Evolutionary conservation across 169 alveolate species (phyloP).

Genomic region (Cryptosporidium bovis): DNA sequence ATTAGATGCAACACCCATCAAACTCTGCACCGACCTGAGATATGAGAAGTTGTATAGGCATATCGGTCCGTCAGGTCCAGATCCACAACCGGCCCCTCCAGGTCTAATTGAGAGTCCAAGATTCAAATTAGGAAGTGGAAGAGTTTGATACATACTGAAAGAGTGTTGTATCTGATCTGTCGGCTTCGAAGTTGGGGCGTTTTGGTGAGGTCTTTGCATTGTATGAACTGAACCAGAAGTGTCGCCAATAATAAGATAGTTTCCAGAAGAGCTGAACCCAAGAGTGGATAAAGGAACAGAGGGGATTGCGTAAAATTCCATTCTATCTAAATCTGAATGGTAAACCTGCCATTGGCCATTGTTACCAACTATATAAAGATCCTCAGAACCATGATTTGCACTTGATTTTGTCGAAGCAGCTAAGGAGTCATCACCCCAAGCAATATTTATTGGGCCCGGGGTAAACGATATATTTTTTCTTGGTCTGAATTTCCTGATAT

Average conservation of each 20-base stretch:
- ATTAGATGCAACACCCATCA: conserved; percentile 70
- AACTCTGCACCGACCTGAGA: conserved; percentile 47
- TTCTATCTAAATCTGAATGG: conserved; percentile 42
- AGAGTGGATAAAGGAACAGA: conserved; percentile 54
- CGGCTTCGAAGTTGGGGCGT: neutral
- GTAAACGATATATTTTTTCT: conserved; percentile 58
- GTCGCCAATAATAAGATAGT: conserved; percentile 38
- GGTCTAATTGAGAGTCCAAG: neutral
- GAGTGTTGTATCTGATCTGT: conserved; percentile 36
- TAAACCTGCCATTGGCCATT: conserved; percentile 72
- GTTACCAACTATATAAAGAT: conserved; percentile 54
- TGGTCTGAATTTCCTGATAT: conserved; percentile 55
- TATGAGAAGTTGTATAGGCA: conserved; percentile 40
- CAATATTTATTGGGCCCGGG: conserved; percentile 60
- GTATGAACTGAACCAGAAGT: conserved; percentile 71
- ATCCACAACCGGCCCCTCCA: neutral
- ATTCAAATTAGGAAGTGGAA: conserved; percentile 49
- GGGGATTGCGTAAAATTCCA: conserved; percentile 74
- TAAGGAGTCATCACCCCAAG: conserved; percentile 59
- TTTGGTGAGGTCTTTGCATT: conserved; percentile 48
- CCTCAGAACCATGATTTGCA: conserved; percentile 30
- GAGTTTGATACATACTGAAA: conserved; percentile 43
- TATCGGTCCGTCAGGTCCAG: neutral
- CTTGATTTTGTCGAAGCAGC: conserved; percentile 18
- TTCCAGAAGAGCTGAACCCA: conserved; percentile 49